Conservation (phyloP, 1,284 basidiomycete genomes). For the Irpex rosettiformis region DNA sequence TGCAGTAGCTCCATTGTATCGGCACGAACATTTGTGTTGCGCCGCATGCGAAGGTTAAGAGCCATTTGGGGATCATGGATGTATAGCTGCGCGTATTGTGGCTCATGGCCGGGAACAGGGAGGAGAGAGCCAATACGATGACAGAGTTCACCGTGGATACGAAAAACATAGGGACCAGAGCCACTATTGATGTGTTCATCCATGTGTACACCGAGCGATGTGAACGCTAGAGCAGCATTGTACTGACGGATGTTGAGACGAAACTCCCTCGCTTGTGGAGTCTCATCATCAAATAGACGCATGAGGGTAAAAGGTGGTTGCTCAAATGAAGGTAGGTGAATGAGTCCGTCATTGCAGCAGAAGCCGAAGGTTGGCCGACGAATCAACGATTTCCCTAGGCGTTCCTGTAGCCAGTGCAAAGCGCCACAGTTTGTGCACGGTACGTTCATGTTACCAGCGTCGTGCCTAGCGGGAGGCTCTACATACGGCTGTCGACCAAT, state of each 20-base stretch:
- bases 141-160: slow-evolving; percentile 23
- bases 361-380: no score
- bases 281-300: no score
- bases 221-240: slow-evolving; percentile 30
- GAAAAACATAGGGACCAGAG: slow-evolving; percentile 19
- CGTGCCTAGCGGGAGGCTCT: no score
- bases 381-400: no score
- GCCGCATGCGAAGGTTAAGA: slow-evolving; percentile 5
- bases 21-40: slow-evolving; percentile 14
- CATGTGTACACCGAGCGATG: slow-evolving; percentile 24
- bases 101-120: slow-evolving; percentile 11
- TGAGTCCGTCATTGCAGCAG: no score
- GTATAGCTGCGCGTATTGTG: slow-evolving; percentile 25
- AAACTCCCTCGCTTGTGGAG: slow-evolving; percentile 19
- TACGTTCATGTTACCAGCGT: no score
- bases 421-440: no score
- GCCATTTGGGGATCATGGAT: slow-evolving; percentile 22
- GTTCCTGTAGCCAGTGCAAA: no score
- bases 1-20: slow-evolving; percentile 18
- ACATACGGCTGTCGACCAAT: no score
- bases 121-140: slow-evolving; percentile 21
- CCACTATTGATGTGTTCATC: slow-evolving; percentile 15
- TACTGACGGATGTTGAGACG: slow-evolving; percentile 28
- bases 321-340: no score
- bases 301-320: no score